These are phyloP conservation scores for Cladosporium austrohemisphaericum DNA, from an alignment of 2,329 filamentous ascomycete species.

Conservation along the genomic window DNA sequence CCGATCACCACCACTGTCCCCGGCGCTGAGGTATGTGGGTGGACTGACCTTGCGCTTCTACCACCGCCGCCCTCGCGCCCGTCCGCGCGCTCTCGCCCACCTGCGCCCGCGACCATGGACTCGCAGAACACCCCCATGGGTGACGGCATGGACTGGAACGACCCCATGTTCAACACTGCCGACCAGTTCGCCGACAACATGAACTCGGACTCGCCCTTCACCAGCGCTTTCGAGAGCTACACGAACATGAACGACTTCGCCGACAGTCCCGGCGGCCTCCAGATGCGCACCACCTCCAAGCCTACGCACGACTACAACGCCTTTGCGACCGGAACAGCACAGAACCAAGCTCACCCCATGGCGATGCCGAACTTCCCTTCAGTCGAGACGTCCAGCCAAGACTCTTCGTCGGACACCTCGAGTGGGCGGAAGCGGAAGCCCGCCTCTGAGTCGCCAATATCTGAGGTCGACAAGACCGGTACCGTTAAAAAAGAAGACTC, in stretches of 20 bases:
- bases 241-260: constrained; percentile 24
- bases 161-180: constrained; percentile 24
- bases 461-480: constrained; percentile 24
- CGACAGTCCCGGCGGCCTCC: constrained; percentile 23
- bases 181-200: constrained; percentile 22
- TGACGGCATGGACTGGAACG: constrained; percentile 26
- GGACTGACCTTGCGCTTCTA: constrained; percentile 8
- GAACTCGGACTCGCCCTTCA: constrained; percentile 23
- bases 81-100: constrained; percentile 51
- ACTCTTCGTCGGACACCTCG: constrained; percentile 41
- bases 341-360: constrained; percentile 18
- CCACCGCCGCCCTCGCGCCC: constrained; percentile 10
- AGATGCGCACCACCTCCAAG: constrained; percentile 30
- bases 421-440: constrained; percentile 39
- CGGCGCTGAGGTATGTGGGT: constrained; percentile 11
- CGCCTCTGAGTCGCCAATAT: constrained; percentile 36
- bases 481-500: constrained; percentile 28
- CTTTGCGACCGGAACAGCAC: constrained; percentile 16
- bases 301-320: constrained; percentile 21
- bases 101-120: constrained; percentile 46
- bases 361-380: constrained; percentile 29
- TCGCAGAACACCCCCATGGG: constrained; percentile 14
- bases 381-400: constrained; percentile 40
- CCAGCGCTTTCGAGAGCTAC: constrained; percentile 19
- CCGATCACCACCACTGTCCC: not conserved